phyloP scores from a whole-genome alignment of 1,284 basidiomycete species.

The Fomitopsis schrenkii region DNA sequence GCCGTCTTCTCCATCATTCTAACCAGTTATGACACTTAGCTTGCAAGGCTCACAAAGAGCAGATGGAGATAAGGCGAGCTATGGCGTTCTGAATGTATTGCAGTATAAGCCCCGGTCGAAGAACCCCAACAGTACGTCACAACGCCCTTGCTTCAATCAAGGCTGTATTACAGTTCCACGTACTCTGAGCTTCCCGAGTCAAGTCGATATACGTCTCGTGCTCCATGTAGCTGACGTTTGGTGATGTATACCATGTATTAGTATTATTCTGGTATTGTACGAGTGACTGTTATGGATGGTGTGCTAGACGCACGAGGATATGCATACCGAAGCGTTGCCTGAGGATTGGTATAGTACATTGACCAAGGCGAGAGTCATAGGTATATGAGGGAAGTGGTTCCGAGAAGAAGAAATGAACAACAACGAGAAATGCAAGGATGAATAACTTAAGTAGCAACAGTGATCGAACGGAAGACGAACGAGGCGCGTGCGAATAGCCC shows the following conservation, averaged over 20 bases:
- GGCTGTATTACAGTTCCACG: not conserved
- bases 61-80: constrained; percentile 14
- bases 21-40: constrained; percentile 1
- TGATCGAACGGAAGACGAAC: not conserved
- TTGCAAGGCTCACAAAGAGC: constrained; percentile 14
- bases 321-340: not conserved
- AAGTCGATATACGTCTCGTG: too few relatives aligned
- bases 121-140: not conserved
- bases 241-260: not conserved
- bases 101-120: not conserved
- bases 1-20: constrained; percentile 5
- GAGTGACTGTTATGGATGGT: not conserved
- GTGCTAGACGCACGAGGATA: not conserved
- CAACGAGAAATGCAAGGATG: not conserved
- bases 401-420: not conserved
- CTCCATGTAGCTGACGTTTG: too few relatives aligned
- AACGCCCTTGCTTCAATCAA: too few relatives aligned
- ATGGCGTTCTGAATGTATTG: constrained; percentile 3
- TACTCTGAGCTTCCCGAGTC: constrained; percentile 14
- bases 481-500: not conserved
- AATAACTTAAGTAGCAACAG: constrained; percentile 1
- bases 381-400: not conserved
- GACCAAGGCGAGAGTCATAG: not conserved
- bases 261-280: not conserved
- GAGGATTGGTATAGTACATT: not conserved